These are phyloP conservation scores for Odontarrhena argentea DNA, from an alignment of 345 rosid species.

Conservation along the genomic window DNA sequence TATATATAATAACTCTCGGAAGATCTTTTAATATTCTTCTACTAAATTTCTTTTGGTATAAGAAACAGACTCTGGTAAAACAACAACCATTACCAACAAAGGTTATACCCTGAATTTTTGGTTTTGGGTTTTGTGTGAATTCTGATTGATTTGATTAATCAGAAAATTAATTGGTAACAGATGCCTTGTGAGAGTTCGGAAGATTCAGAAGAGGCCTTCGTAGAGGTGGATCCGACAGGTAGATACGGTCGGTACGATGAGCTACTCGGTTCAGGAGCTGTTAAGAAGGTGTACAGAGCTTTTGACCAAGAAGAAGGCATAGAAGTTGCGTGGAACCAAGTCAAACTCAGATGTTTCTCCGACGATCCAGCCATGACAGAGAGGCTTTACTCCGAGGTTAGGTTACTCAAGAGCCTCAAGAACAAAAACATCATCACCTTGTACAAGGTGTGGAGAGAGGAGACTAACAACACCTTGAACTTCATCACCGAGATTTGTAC, in stretches of 20 bases:
- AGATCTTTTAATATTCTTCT: too few species aligned
- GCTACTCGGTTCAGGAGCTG: constrained; percentile 69
- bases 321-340: constrained; percentile 96
- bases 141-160: constrained; percentile 25
- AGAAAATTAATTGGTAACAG: constrained; percentile 38
- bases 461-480: constrained; percentile 53
- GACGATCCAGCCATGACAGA: constrained; percentile 66
- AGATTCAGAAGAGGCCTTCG: constrained; percentile 60
- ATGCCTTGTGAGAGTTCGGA: constrained; percentile 55
- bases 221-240: constrained; percentile 73
- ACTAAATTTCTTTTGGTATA: too few species aligned
- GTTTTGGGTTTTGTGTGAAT: constrained; percentile 1
- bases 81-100: too few species aligned
- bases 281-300: constrained; percentile 82
- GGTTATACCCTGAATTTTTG: neutral
- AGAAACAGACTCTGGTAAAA: too few species aligned
- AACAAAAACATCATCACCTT: constrained; percentile 65
- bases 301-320: constrained; percentile 92
- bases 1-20: too few species aligned
- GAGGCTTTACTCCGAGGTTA: constrained; percentile 73
- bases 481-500: constrained; percentile 94
- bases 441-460: constrained; percentile 66
- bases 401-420: constrained; percentile 51
- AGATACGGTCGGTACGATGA: constrained; percentile 77
- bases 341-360: constrained; percentile 57